Conservation (phyloP, 1,284 basidiomycete genomes). For the Heterobasidion occidentale region DNA sequence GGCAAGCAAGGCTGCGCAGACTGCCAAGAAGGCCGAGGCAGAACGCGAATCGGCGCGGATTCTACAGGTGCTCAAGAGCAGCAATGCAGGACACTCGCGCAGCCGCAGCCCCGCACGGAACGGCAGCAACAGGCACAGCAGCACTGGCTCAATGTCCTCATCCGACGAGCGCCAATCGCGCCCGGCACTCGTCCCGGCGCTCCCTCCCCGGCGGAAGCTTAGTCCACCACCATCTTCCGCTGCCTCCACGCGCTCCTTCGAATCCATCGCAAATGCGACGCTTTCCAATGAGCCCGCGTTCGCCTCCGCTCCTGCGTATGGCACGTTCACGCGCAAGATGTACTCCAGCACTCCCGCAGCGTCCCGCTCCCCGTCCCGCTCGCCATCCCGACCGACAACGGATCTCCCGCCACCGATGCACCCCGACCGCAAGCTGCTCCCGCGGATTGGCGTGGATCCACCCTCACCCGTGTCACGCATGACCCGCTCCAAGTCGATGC, state of each 20-base stretch:
- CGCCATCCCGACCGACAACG: slow-evolving; percentile 14
- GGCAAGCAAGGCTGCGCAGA: slow-evolving; percentile 60
- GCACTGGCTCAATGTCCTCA: slow-evolving; percentile 10
- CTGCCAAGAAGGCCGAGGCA: slow-evolving; percentile 58
- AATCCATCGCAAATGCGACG: slow-evolving; percentile 33
- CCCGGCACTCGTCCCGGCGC: slow-evolving; percentile 15
- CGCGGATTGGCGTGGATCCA: slow-evolving; percentile 6
- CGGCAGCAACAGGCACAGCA: slow-evolving; percentile 21
- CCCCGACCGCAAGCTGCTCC: slow-evolving; percentile 39
- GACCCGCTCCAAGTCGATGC: slow-evolving; percentile 48
- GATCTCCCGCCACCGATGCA: slow-evolving; percentile 39
- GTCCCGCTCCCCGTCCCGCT: slow-evolving; percentile 6
- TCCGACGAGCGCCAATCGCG: slow-evolving; percentile 5
- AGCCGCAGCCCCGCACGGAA: slow-evolving; percentile 16
- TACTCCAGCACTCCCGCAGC: slow-evolving; percentile 2
- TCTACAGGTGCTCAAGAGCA: slow-evolving; percentile 56
- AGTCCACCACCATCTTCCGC: slow-evolving; percentile 23
- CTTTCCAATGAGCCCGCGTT: slow-evolving; percentile 6
- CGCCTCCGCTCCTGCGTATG: neutral
- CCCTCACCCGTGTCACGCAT: slow-evolving; percentile 21
- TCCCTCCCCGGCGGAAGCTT: slow-evolving; percentile 20
- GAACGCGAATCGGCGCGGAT: slow-evolving; percentile 61
- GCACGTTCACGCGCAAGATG: neutral
- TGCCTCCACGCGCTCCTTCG: slow-evolving; percentile 28
- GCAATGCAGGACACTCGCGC: slow-evolving; percentile 1